These are phyloP conservation scores for Pleurotus platypus DNA, from an alignment of 768 basidiomycete species.

Conservation along the genomic window DNA sequence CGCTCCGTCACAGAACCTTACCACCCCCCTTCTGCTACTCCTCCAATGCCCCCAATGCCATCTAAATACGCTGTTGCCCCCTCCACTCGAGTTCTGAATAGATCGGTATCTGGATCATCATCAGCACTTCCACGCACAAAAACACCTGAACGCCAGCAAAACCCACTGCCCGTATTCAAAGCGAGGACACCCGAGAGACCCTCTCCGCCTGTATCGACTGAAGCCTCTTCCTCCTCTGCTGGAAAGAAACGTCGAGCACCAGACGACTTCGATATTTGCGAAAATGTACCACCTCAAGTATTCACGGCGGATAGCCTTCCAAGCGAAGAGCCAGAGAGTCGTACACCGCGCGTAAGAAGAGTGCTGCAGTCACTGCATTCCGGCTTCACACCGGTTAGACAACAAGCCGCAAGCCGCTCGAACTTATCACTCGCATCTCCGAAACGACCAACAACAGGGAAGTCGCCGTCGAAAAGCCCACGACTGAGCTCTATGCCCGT, in stretches of 20 bases:
- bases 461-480: conserved; percentile 39
- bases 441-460: conserved; percentile 43
- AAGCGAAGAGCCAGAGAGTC: conserved; percentile 32
- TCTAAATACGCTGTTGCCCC: conserved; percentile 5
- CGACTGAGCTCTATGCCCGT: conserved; percentile 23
- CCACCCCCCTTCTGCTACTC: neutral
- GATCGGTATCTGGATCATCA: conserved; percentile 38
- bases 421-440: conserved; percentile 44
- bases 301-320: conserved; percentile 55
- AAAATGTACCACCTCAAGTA: conserved; percentile 57
- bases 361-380: conserved; percentile 53
- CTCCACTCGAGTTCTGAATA: conserved; percentile 19
- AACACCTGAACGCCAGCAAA: conserved; percentile 46
- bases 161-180: conserved; percentile 43
- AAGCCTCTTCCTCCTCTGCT: conserved; percentile 31
- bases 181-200: conserved; percentile 46
- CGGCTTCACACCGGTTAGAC: conserved; percentile 73
- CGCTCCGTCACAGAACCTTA: conserved; percentile 11
- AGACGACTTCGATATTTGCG: conserved; percentile 66
- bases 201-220: conserved; percentile 18
- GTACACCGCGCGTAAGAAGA: conserved; percentile 62
- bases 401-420: conserved; percentile 36
- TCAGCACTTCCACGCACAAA: conserved; percentile 36
- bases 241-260: conserved; percentile 76
- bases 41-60: conserved; percentile 13